Evolutionary conservation across 345 rosid species (phyloP), one percentile per base, ranked within the genome.

Genomic region (Linum lewisii): DNA sequence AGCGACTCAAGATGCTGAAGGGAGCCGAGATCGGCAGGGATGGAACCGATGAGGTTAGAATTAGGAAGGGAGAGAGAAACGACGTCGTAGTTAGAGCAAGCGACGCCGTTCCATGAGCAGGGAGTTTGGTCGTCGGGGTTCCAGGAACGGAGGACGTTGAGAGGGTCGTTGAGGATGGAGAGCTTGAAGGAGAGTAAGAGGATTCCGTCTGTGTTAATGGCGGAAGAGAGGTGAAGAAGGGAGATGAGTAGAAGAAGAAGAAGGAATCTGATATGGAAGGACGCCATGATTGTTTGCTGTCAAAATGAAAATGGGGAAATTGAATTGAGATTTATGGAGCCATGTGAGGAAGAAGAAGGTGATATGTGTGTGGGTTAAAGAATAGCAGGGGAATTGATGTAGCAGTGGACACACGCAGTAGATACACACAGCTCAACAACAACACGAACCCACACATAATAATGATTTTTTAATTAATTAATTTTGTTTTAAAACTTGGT

Each of bases 61-160:
- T 68, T 84, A 0, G 89, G 86, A 18, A 93, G 85, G 22, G 85
- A 77, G 53, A 93, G 58, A n/a, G 63, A 76, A 9, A 77, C 81
- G 53, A 93, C 99, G 4, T 29, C 34, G 34, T 29, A 4, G 5
- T 29, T 5, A 22, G 66, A 69, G 61, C 98, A 92, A 47, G 74
- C 62, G 60, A 93, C 91, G 14, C 99, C 95, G 53, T 57, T 62
- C 99, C 99, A 93, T 1, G 78, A 79, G 68, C 97, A 89, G 7
- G 99, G 99, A 64, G 79, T 79, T 57, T 71, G 71, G 66, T 82
- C 88, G 23, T 54, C 11, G 77, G 36, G 57, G 61, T 70, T 82
- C 99, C 99, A 93, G 81, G 37, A 71, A 19, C 71, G 54, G 38
- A 89, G 74, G 47, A 68, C 85, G 6, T 44, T 53, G 11, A 82